A percentile compares a stretch with the other conserved stretches of the same genome.
Conservation (phyloP, 495 filamentous ascomycete genomes). For the Aspergillus baeticus region DNA sequence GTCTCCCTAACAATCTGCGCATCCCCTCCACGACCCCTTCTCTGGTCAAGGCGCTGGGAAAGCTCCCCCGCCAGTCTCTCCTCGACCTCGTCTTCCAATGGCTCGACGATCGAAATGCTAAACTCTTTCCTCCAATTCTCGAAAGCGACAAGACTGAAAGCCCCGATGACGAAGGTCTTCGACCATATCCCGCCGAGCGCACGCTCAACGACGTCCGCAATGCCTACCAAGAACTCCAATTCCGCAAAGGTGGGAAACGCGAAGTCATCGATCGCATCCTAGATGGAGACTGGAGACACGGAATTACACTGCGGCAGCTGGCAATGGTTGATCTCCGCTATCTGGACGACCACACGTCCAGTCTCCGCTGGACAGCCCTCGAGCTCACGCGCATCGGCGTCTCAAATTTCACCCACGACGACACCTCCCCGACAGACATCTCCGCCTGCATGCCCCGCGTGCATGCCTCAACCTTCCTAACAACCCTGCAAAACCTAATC, state of each 20-base stretch:
- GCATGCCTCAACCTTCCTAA: slow-evolving; percentile 72
- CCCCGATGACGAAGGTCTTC: slow-evolving; percentile 38
- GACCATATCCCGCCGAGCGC: slow-evolving; percentile 60
- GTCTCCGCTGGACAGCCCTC: slow-evolving; percentile 75
- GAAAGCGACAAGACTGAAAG: slow-evolving; percentile 24
- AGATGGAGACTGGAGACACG: slow-evolving; percentile 80
- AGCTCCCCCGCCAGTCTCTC: slow-evolving; percentile 68
- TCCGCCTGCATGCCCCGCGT: slow-evolving; percentile 62
- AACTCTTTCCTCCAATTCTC: slow-evolving; percentile 48
- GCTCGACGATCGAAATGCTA: slow-evolving; percentile 62
- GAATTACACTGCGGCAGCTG: slow-evolving; percentile 72
- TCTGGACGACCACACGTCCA: slow-evolving; percentile 71
- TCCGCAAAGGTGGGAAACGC: slow-evolving; percentile 64
- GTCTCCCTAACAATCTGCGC: slow-evolving; percentile 53
- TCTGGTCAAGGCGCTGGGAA: slow-evolving; percentile 62
- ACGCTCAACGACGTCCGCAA: slow-evolving; percentile 62
- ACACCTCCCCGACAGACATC: slow-evolving; percentile 32
- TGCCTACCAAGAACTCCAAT: slow-evolving; percentile 54
- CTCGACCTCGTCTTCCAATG: slow-evolving; percentile 69
- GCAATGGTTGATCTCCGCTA: slow-evolving; percentile 78
- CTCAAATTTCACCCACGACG: not conserved
- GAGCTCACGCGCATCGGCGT: slow-evolving; percentile 45
- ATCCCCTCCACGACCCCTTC: slow-evolving; percentile 63
- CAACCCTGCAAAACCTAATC: slow-evolving; percentile 67
- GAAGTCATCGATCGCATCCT: slow-evolving; percentile 76